Evolutionary conservation across 2,329 filamentous ascomycete genomes (phyloP).

Genomic region (Aspergillus japonicus): DNA sequence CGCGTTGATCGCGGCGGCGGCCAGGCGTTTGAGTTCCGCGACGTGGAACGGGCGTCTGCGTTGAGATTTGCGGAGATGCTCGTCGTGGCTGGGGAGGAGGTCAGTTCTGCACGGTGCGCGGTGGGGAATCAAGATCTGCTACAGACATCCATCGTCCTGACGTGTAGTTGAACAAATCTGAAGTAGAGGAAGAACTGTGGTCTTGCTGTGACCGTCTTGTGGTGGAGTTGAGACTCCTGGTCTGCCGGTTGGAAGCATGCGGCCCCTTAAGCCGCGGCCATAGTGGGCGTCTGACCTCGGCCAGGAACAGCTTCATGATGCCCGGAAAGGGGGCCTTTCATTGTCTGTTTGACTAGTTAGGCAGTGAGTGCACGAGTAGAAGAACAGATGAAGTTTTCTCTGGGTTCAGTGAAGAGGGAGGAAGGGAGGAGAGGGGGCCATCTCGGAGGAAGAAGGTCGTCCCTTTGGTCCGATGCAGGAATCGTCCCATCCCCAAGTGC

Average conservation of each 20-base stretch:
- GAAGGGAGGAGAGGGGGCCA: background rate
- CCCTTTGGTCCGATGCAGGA: background rate
- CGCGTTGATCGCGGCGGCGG: background rate
- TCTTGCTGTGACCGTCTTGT: background rate
- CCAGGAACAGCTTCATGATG: background rate
- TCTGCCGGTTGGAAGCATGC: no score
- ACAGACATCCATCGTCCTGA: background rate
- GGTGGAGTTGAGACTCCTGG: background rate
- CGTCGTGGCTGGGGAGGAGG: background rate
- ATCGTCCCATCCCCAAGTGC: background rate
- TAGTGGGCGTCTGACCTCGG: background rate
- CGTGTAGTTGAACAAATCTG: background rate
- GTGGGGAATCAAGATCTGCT: background rate
- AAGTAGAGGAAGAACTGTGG: background rate
- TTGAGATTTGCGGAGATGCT: background rate
- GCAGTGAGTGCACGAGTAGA: background rate
- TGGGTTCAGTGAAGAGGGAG: background rate
- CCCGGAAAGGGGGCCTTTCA: background rate
- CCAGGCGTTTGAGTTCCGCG: background rate
- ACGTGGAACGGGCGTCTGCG: background rate
- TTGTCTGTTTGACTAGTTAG: background rate
- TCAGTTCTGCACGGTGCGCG: background rate
- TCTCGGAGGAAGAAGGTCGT: background rate
- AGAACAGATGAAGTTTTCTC: background rate
- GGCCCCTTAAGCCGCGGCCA: background rate